Percentiles rank a stretch among this genome's conserved stretches.
Conservation (phyloP, 2,329 filamentous ascomycete species). For the Aspergillus sp. region DNA sequence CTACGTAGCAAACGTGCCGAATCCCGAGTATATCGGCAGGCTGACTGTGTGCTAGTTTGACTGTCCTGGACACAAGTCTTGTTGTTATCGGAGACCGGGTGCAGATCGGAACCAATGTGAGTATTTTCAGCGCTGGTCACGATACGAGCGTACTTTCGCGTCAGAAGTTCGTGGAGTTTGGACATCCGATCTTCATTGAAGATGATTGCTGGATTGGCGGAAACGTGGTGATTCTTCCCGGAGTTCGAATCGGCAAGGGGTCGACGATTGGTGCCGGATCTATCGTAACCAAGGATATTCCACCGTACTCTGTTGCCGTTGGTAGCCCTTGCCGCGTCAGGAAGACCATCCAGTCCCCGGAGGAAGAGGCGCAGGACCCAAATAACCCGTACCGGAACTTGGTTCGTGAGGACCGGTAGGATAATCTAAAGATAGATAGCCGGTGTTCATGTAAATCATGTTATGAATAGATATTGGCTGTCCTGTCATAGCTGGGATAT, state of each 20-base stretch:
- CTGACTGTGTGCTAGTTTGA: conserved; percentile 53
- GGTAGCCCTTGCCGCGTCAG: conserved; percentile 27
- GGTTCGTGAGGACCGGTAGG: too few relatives aligned
- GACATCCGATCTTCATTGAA: conserved; percentile 50
- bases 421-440: too few relatives aligned
- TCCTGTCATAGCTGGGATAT: too few relatives aligned
- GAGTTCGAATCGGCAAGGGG: conserved; percentile 46
- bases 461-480: too few relatives aligned
- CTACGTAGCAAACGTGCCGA: conserved; percentile 2
- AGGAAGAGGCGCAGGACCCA: conserved; percentile 26
- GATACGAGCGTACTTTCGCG: conserved; percentile 50
- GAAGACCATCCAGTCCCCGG: conserved; percentile 24
- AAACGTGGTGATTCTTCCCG: conserved; percentile 47
- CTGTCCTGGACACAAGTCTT: conserved; percentile 53
- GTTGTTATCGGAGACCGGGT: conserved; percentile 54
- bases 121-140: conserved; percentile 54
- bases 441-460: too few relatives aligned
- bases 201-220: conserved; percentile 55
- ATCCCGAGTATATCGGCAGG: conserved; percentile 13
- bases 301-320: conserved; percentile 33
- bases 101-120: conserved; percentile 54
- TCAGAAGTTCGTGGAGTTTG: conserved; percentile 47
- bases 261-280: conserved; percentile 44
- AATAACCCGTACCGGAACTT: conserved; percentile 20
- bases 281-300: conserved; percentile 43